Evolutionary conservation across 2,329 filamentous ascomycete genomes (phyloP).

Genomic region (Penicillium sp.): DNA sequence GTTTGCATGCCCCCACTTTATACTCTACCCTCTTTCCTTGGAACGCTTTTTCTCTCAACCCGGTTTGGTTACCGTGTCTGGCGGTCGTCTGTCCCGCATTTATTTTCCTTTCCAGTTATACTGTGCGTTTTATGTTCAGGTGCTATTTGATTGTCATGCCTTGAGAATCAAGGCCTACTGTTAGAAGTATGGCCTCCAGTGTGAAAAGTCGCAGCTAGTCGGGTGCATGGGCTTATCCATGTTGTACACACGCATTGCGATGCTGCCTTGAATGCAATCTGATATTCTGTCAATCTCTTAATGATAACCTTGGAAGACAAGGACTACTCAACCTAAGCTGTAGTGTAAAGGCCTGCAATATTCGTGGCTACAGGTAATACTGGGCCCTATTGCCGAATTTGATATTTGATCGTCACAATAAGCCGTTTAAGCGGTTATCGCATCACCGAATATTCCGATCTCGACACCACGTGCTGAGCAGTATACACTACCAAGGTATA

Average conservation of each 20-base stretch:
- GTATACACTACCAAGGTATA: too few relatives aligned
- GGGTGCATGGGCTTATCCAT: neutral
- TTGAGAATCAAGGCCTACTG: neutral
- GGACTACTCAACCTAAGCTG: neutral
- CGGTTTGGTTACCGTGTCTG: constrained; percentile 12
- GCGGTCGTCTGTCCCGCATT: constrained; percentile 15
- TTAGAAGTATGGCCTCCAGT: neutral
- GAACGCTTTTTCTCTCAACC: constrained; percentile 10
- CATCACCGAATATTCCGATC: too few relatives aligned
- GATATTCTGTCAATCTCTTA: constrained; percentile 6
- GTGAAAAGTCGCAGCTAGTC: constrained; percentile 8
- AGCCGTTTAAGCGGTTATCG: too few relatives aligned
- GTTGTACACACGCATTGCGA: neutral
- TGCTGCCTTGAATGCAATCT: constrained; percentile 14
- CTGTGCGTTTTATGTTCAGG: constrained; percentile 11
- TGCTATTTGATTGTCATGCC: constrained; percentile 11
- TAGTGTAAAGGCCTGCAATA: neutral
- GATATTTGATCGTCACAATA: too few relatives aligned
- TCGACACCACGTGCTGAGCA: too few relatives aligned
- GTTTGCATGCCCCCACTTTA: neutral
- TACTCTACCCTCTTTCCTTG: constrained; percentile 14
- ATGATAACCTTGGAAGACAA: neutral
- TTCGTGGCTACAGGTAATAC: neutral
- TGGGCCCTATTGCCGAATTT: too few relatives aligned
- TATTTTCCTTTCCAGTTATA: constrained; percentile 7